Evolutionary conservation across 2,329 filamentous ascomycete genomes (phyloP).

Genomic region (Claviceps capensis): DNA sequence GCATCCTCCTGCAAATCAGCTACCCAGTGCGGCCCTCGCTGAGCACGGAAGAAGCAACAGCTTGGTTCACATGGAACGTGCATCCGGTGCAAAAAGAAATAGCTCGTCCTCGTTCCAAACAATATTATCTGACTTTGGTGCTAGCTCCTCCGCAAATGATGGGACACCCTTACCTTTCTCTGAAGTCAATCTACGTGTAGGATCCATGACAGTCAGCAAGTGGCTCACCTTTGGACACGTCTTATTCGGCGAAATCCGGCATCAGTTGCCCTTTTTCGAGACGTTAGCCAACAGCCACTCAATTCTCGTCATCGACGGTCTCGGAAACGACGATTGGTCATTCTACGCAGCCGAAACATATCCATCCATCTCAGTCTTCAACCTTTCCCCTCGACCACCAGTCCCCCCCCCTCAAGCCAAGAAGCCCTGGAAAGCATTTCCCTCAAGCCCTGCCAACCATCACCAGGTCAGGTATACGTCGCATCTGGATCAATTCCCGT

Average conservation of each 20-base stretch:
- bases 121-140: conserved; percentile 31
- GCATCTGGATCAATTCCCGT: conserved; percentile 55
- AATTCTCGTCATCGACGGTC: conserved; percentile 66
- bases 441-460: conserved; percentile 52
- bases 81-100: conserved; percentile 14
- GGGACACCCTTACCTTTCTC: conserved; percentile 50
- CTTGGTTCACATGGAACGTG: not conserved
- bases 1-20: conserved; percentile 22
- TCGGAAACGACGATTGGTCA: conserved; percentile 82
- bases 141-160: conserved; percentile 35
- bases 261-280: conserved; percentile 43
- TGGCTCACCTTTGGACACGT: conserved; percentile 79
- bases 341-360: conserved; percentile 70
- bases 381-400: conserved; percentile 48
- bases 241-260: conserved; percentile 65
- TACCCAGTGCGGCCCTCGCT: not conserved
- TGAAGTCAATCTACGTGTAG: conserved; percentile 64
- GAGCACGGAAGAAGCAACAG: not conserved
- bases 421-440: conserved; percentile 30
- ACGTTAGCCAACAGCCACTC: conserved; percentile 34
- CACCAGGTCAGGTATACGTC: conserved; percentile 58
- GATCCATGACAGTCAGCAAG: conserved; percentile 74
- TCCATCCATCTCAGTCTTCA: conserved; percentile 60
- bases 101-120: conserved; percentile 19
- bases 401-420: conserved; percentile 32